Evolutionary conservation across 2,329 filamentous ascomycete species (phyloP), one percentile per base, ranked within the genome.

Genomic region (Corniculantispora saksenae): DNA sequence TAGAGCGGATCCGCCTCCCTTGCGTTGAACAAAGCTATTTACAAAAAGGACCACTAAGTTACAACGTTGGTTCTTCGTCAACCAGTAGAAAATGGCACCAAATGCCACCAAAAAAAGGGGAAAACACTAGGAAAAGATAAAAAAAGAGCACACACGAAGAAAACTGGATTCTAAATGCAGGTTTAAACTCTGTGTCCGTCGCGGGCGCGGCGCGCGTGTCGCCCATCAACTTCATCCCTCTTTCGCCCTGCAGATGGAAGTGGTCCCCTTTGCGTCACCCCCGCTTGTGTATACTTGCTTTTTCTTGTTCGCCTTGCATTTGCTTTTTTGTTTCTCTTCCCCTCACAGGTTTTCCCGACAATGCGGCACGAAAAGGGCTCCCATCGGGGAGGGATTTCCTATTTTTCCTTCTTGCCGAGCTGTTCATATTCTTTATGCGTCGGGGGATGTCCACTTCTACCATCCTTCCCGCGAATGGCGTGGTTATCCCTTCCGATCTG

Each of bases 241-340:
- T 12, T 23, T 48, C 58, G 59, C 59, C 59, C 59, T 61, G 59
- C 59, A 61, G 59, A 21, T 43, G 38, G n/a, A 58, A 58, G 55
- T 47, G 55, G 38, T 51, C 25, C 23, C 45, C 15, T 2, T n/a
- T n/a, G n/a, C n/a, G n/a, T n/a, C 3, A 4, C 57, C 27, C 45
- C 45, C n/a, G n/a, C n/a, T 8, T 15, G 8, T 60, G 29, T 45
- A 27, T 60, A 13, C 57, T 60, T 60, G 27, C 45, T 60, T 60
- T 60, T 60, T 40, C n/a, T 32, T 32, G 10, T 32, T 60, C 57
- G 57, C 57, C 29, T 45, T 61, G 59, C 47, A 29, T 50, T 43
- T 45, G 48, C 59, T 53, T 45, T 32, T 54, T 61, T 38, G 23
- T 23, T 17, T 61, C 19, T 19, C 29, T 21, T 48, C 45, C 17